A percentile compares a stretch with the other conserved stretches of the same genome.
phyloP scores from a whole-genome alignment of 345 rosid genomes.

The Citrus inodora region DNA sequence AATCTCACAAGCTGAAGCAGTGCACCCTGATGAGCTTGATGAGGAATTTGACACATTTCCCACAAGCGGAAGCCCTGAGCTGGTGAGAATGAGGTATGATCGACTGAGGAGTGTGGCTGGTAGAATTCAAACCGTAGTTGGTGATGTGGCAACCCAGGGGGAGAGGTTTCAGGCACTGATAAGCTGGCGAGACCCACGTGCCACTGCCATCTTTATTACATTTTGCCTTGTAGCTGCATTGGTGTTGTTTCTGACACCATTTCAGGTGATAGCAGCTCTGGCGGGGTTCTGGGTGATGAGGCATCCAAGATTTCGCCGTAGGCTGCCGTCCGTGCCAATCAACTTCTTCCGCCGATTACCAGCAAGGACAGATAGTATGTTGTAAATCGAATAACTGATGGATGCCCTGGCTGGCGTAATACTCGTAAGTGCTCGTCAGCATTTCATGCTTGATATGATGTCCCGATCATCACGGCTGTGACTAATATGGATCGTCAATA shows the following conservation, averaged over 20 bases:
- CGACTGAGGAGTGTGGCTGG: slow-evolving; percentile 92
- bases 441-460: slow-evolving; percentile 2
- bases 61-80: slow-evolving; percentile 59
- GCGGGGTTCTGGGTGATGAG: slow-evolving; percentile 78
- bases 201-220: slow-evolving; percentile 60
- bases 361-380: slow-evolving; percentile 85
- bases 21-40: slow-evolving; percentile 85
- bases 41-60: slow-evolving; percentile 96
- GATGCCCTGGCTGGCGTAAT: not conserved
- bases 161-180: slow-evolving; percentile 81
- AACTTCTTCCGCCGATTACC: slow-evolving; percentile 98
- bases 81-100: slow-evolving; percentile 90
- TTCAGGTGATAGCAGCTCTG: slow-evolving; percentile 76
- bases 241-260: slow-evolving; percentile 83
- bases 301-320: slow-evolving; percentile 89
- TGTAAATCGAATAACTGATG: slow-evolving; percentile 30
- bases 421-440: slow-evolving; percentile 1
- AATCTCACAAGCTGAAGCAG: slow-evolving; percentile 84
- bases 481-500: not conserved
- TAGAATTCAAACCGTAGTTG: slow-evolving; percentile 90
- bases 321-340: slow-evolving; percentile 76
- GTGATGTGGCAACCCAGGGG: slow-evolving; percentile 96
- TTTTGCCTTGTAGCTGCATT: slow-evolving; percentile 86
- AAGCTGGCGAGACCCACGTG: slow-evolving; percentile 99
- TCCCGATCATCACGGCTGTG: not conserved